Percentiles rank a stretch among this genome's conserved stretches.
Evolutionary conservation across 352 stramenopile species (phyloP).

Genomic region (Blastocystis sp.): DNA sequence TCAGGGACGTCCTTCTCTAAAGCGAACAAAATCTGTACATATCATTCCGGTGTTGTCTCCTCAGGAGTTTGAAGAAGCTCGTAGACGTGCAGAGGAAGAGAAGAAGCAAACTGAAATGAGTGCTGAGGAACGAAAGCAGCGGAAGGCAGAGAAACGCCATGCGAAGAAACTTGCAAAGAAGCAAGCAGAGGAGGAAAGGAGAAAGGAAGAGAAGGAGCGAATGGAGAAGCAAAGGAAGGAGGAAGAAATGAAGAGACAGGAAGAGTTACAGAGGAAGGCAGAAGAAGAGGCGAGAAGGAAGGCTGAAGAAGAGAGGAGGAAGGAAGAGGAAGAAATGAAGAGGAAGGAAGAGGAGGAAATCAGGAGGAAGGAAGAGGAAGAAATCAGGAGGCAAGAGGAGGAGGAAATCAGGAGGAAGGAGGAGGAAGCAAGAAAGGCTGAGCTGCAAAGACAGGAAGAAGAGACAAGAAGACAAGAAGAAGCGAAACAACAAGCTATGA

Average conservation of each 20-base stretch:
- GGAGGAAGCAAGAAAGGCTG: background rate
- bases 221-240: background rate
- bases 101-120: background rate
- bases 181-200: background rate
- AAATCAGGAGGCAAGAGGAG: background rate
- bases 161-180: background rate
- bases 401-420: no score
- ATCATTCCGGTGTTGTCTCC: conserved; percentile 39
- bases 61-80: conserved; percentile 34
- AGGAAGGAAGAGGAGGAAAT: background rate
- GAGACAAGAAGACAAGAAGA: background rate
- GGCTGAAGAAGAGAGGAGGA: background rate
- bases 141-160: background rate
- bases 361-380: background rate
- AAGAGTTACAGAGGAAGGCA: background rate
- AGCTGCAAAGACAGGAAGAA: background rate
- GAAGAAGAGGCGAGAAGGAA: conserved; percentile 35
- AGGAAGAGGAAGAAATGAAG: background rate
- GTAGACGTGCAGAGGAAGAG: background rate
- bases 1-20: background rate
- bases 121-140: background rate
- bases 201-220: background rate
- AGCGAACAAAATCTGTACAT: conserved; percentile 34
- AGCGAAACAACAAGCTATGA: background rate
- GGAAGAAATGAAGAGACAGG: background rate